These are phyloP conservation scores for Chamaecrista fasciculata DNA, from an alignment of 306 rosid species.

Conservation along the genomic window DNA sequence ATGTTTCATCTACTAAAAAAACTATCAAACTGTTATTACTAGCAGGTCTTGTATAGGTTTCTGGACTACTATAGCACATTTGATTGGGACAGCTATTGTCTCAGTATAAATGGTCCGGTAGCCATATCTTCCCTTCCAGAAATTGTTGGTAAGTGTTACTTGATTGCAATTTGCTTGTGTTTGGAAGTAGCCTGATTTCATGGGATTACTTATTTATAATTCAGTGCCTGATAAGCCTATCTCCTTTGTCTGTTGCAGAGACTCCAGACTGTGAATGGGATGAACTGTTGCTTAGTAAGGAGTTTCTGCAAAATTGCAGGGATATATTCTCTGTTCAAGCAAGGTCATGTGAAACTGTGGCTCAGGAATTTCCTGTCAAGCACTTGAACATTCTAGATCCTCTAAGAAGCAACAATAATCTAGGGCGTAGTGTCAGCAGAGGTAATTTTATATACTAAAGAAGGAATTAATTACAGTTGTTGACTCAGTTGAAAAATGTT, in stretches of 20 bases:
- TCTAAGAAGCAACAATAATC: constrained; percentile 58
- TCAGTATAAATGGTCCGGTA: constrained; percentile 54
- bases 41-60: constrained; percentile 63
- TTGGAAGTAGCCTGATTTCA: constrained; percentile 1
- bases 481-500: background rate
- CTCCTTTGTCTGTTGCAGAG: constrained; percentile 37
- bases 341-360: constrained; percentile 24
- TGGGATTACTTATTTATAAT: constrained; percentile 17
- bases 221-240: constrained; percentile 25
- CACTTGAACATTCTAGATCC: constrained; percentile 69
- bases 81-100: constrained; percentile 56
- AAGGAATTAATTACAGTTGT: constrained; percentile 12
- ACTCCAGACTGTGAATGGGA: constrained; percentile 34
- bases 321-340: constrained; percentile 38
- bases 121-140: constrained; percentile 51
- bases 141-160: constrained; percentile 44
- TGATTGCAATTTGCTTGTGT: constrained; percentile 15
- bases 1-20: constrained; percentile 26
- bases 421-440: constrained; percentile 60
- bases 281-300: constrained; percentile 48
- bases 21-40: constrained; percentile 22
- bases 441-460: constrained; percentile 41
- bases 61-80: constrained; percentile 61
- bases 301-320: constrained; percentile 50
- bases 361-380: constrained; percentile 47